Evolutionary conservation across 2,329 filamentous ascomycete species (phyloP), one percentile per base, ranked within the genome.

Genomic region (Cladophialophora exuberans): DNA sequence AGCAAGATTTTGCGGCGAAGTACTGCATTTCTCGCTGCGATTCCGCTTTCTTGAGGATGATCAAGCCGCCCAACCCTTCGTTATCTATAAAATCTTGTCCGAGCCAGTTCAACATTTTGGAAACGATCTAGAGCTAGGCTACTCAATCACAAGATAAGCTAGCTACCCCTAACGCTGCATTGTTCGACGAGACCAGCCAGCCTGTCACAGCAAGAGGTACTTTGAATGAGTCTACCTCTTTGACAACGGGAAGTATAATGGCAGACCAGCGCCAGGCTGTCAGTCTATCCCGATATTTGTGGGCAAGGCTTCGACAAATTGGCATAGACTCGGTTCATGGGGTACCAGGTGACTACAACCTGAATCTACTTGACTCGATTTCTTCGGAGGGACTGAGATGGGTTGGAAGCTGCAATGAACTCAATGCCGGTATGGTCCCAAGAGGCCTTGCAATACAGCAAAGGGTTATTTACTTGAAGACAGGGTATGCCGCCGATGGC

Each of bases 401-500:
- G 82, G 78, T 83, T 4, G 82, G 82, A 61, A 84, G 82, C 63
- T 79, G 75, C 67, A 84, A 84, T 66, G 81, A 84, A 66, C 73
- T 84, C 49, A 83, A 83, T 66, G 79, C 79, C 51, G 49, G 49
- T 52, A 26, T 15, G 47, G 30, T 33, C 11, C 6, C n/a, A 22
- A 3, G 13, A 25, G 10, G 15, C 18, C 23, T 20, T 25, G 5
- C 22, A 22, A 44, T 3, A 44, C 18, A 44, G 30, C 2, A n/a
- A 33, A 6, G 30, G 2, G 2, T 33, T 6, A 33, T 33, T 38
- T 38, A 38, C 15, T 4, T 7, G 11, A 30, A n/a, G 18, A 44
- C 80, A 50, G 86, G 84, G 15, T 90, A 90, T 64, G 87, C 88
- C 25, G 86, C 88, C n/a, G 88, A 90, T 72, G 87, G 87, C 17